Base-by-base conservation (phyloP, 192 early-diverging fungal species). In the Entomortierella lignicola region DNA sequence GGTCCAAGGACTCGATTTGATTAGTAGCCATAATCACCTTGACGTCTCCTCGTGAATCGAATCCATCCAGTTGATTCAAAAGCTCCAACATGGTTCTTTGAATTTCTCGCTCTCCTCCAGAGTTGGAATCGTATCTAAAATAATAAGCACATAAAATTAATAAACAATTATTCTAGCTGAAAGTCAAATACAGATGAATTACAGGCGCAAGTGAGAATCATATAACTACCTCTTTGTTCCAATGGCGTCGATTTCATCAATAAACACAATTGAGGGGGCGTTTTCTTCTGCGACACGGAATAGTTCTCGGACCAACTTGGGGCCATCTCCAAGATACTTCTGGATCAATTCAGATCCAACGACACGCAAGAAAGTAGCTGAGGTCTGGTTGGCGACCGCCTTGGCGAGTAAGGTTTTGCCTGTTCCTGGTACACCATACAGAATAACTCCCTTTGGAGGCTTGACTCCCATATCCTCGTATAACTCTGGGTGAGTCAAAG, bases 11-110 rank as follows among this genome's bases (percentile, higher is more conserved):
- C 66, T 99, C 98, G 60, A 96, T 96, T 66, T 94, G 91, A 85
- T 99, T 99, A 20, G 98, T 99, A 5, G 98, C 98, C 97, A 98
- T 98, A 69, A 99, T 97, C 23, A 99, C 98, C 86, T 99, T 99
- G 73, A 99, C 96, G 74, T 98, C 95, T 48, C 94, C 92, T 55
- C 92, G 86, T 23, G 93, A 94, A 70, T 98, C 98, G 82, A 99
- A 99, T 7, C 98, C 98, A 72, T 99, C 98, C 64, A 99, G 86
- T 81, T 99, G 98, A 79, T 96, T 99, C 63, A 99, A 81, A 18
- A 99, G 88, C 82, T 99, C 98, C 72, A 99, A 85, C 93, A 99
- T 93, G 34, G 94, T 99, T 73, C 98, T 90, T 83, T 99, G 98
- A 56, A 99, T 96, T 80, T 99, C 98, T 31, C 94, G 86, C 66